Evolutionary conservation across 441 rosid genomes (phyloP).

Genomic region (Gossypium lobatum): DNA sequence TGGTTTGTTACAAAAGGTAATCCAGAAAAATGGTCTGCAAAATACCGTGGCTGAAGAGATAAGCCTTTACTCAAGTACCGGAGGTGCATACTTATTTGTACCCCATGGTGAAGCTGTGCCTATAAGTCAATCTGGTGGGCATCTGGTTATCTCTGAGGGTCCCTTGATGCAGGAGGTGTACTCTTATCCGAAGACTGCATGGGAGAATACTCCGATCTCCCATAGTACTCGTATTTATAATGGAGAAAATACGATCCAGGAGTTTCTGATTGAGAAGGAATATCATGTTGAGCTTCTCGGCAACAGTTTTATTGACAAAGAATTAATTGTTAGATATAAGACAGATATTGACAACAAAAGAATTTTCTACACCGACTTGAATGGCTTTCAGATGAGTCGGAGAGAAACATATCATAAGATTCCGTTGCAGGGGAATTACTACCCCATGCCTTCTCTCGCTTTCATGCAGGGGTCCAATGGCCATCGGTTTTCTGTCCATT

Average conservation of each 20-base stretch:
- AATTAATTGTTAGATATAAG: constrained; percentile 79
- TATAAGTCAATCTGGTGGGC: constrained; percentile 54
- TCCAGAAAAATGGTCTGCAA: constrained; percentile 39
- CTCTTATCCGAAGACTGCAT: constrained; percentile 68
- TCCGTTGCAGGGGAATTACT: constrained; percentile 93
- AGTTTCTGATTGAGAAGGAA: constrained; percentile 68
- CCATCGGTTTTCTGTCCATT: constrained; percentile 72
- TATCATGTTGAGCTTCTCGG: constrained; percentile 91
- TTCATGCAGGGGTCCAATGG: constrained; percentile 87
- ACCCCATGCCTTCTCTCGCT: constrained; percentile 94
- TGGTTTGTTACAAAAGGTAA: constrained; percentile 64
- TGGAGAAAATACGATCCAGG: constrained; percentile 54
- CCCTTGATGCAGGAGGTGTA: constrained; percentile 71
- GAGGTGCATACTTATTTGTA: constrained; percentile 85
- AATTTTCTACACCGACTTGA: constrained; percentile 79
- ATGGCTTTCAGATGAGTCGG: constrained; percentile 97
- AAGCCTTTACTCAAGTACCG: constrained; percentile 65
- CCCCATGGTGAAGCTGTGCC: constrained; percentile 74
- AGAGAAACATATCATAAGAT: constrained; percentile 92
- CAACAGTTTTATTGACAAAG: constrained; percentile 60
- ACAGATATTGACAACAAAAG: constrained; percentile 63
- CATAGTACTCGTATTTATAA: constrained; percentile 71
- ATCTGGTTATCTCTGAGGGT: constrained; percentile 64
- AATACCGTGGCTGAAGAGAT: constrained; percentile 66
- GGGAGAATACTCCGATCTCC: constrained; percentile 65